Evolutionary conservation across 176 grass and related monocot genomes (phyloP).

Genomic region (Oryza meyeriana): DNA sequence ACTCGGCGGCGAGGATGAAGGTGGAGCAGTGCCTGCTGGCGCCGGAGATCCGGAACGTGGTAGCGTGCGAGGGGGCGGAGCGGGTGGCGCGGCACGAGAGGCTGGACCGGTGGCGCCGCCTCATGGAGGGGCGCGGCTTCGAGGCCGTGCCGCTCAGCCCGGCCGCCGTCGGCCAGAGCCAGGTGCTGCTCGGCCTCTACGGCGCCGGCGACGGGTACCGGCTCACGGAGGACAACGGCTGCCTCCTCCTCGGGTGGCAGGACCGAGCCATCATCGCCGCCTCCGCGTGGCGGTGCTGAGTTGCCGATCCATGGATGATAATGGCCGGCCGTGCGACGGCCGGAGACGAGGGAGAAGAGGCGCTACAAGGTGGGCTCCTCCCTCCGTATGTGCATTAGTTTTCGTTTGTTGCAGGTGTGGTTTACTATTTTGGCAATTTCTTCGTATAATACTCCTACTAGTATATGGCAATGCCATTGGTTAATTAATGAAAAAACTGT

Average conservation of each 20-base stretch:
- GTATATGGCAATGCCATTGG: too few species aligned
- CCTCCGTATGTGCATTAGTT: neutral
- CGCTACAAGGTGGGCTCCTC: neutral
- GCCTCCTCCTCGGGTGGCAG: constrained; percentile 88
- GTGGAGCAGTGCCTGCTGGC: constrained; percentile 68
- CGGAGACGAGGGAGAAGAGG: neutral
- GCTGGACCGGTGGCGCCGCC: constrained; percentile 48
- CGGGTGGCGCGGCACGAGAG: constrained; percentile 78
- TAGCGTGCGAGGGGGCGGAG: constrained; percentile 65
- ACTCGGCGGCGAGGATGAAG: constrained; percentile 48
- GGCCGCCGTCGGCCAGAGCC: constrained; percentile 76
- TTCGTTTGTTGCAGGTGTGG: neutral
- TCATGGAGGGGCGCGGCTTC: constrained; percentile 50
- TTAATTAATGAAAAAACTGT: too few species aligned
- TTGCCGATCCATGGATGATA: neutral
- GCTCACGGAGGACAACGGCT: constrained; percentile 67
- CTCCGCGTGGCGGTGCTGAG: constrained; percentile 68
- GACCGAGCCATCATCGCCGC: constrained; percentile 73
- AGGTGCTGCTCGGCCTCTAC: constrained; percentile 74
- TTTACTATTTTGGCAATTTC: neutral
- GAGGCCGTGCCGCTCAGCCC: constrained; percentile 68
- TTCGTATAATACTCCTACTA: neutral
- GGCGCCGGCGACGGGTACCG: constrained; percentile 76
- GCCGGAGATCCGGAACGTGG: constrained; percentile 76
- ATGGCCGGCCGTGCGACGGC: neutral